Percentiles rank a stretch among this genome's conserved stretches.
Conservation (phyloP, 129 eudicot genomes). For the Helianthus annuus region DNA sequence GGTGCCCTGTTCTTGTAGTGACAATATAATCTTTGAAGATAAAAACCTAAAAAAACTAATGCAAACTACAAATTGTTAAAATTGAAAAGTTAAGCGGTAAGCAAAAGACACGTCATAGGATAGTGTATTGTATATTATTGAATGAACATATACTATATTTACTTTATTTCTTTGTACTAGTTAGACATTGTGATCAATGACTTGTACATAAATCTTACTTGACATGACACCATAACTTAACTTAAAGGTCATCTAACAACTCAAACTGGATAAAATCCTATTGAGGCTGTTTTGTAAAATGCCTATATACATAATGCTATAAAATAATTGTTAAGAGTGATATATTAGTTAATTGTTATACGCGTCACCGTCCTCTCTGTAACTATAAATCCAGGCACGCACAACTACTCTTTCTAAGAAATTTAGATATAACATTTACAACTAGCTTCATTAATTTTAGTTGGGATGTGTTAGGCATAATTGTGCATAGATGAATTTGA, state of each 20-base stretch:
- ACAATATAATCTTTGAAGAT: neutral
- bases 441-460: no score
- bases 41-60: neutral
- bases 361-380: no score
- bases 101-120: conserved; percentile 11
- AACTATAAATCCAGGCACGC: no score
- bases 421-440: no score
- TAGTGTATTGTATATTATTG: neutral
- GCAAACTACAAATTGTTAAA: neutral
- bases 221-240: conserved; percentile 12
- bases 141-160: neutral
- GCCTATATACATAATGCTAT: no score
- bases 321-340: no score
- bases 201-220: neutral
- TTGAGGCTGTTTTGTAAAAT: neutral
- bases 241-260: conserved; percentile 10
- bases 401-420: no score
- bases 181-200: conserved; percentile 17
- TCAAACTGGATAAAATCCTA: neutral
- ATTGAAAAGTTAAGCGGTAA: neutral
- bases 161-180: conserved; percentile 1
- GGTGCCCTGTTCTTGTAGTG: no score
- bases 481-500: no score
- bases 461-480: no score
- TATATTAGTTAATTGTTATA: no score